These are phyloP conservation scores for Quercus lobata DNA, from an alignment of 331 rosid species.

Conservation along the genomic window DNA sequence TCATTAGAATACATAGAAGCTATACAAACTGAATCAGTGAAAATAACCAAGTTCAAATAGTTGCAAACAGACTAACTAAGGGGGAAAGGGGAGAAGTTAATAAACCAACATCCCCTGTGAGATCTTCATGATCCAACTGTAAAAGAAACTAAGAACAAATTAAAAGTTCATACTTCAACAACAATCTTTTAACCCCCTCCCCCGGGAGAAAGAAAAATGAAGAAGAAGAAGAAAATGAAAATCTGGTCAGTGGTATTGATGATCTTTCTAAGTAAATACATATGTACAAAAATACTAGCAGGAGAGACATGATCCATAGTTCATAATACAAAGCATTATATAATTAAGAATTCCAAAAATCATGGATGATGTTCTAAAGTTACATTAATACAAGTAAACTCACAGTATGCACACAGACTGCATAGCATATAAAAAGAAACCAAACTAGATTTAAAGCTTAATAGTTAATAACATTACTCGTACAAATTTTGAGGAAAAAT, in stretches of 20 bases:
- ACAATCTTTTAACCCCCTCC: too few relatives aligned
- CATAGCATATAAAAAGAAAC: background rate
- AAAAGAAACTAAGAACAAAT: slow-evolving; percentile 8
- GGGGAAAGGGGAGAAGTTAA: background rate
- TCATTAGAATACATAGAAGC: background rate
- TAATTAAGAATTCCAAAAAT: background rate
- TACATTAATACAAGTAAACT: background rate
- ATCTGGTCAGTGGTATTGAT: background rate
- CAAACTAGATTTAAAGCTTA: too few relatives aligned
- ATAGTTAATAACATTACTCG: background rate
- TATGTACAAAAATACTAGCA: too few relatives aligned
- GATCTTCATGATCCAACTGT: background rate
- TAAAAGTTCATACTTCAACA: slow-evolving; percentile 1
- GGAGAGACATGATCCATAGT: background rate
- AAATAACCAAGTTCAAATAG: background rate
- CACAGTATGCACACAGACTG: background rate
- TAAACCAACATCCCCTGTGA: background rate
- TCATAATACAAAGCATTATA: too few relatives aligned
- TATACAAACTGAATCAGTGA: background rate
- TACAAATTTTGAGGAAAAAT: too few relatives aligned
- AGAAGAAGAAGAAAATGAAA: background rate
- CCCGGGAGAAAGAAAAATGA: too few relatives aligned
- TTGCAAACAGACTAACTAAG: background rate
- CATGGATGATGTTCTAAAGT: background rate
- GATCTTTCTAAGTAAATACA: too few relatives aligned